Evolutionary conservation across 176 grass and related monocot genomes (phyloP), one percentile per base, ranked within the genome.

Genomic region (Chrysopogon serrulatus): DNA sequence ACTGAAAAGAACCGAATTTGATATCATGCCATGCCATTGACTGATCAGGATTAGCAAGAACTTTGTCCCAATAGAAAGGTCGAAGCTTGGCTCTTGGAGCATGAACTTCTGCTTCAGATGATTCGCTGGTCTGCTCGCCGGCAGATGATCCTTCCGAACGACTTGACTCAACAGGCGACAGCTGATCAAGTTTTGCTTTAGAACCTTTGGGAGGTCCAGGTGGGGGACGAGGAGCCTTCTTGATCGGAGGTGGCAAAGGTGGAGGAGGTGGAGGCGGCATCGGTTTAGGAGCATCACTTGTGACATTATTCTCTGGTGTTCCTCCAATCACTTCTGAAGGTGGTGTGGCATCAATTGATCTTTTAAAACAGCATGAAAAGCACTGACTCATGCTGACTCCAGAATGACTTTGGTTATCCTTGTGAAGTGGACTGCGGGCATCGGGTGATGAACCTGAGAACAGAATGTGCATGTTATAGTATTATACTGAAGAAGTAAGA

Each of bases 1-100:
- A 98, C 96, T 94, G 93, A 82, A 98, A 98, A 71, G 96, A 95
- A 92, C 96, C 93, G 34, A 90, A 86, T 77, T 95, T 93, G 84
- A 98, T 90, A 68, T 98, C 91, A 87, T 93, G 77, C 91, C 96
- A 98, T 61, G 94, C 93, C 89, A 93, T 95, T n/a, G 93, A 87
- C 43, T 92, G 92, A 79, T 94, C 74, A 89, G 93, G 87, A 86
- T 94, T 91, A 81, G 92, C 92, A 78, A 88, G 82, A 86, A 95
- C 93, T 90, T 98, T 98, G 76, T 98, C 91, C 96, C 93, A 98
- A 65, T 92, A 95, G 59, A 98, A 92, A 73, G 91, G 93, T 68
- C 94, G 90, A 41, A 98, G 89, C 64, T 98, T 98, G 17, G 47
- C 27, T 80, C 91, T 94, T 81, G 84, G 43, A 69, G 85, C 48